Percentiles rank a stretch among this genome's conserved stretches.
Conservation (phyloP, 768 basidiomycete genomes). For the Leccinum ochraceum region DNA sequence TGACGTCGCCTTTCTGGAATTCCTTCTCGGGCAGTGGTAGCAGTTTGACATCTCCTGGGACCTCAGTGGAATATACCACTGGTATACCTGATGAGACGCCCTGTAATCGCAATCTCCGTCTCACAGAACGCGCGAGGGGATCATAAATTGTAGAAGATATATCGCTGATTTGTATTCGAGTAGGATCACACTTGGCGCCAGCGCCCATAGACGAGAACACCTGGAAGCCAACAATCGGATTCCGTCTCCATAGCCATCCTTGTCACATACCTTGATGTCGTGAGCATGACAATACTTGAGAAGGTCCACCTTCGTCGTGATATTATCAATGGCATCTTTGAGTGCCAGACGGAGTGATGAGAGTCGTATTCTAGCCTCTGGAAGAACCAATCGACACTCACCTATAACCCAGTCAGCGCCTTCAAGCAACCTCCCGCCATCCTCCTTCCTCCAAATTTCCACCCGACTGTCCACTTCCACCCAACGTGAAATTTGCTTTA, state of each 20-base stretch:
- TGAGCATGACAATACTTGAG: constrained; percentile 84
- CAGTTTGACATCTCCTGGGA: constrained; percentile 83
- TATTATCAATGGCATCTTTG: constrained; percentile 95
- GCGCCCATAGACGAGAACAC: constrained; percentile 98
- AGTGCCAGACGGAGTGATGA: constrained; percentile 3
- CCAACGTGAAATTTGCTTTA: constrained; percentile 80
- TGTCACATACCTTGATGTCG: constrained; percentile 63
- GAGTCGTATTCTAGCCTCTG: constrained; percentile 4
- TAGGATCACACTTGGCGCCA: constrained; percentile 92
- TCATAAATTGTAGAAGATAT: constrained; percentile 93
- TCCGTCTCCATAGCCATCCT: neutral
- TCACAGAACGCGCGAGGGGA: constrained; percentile 89
- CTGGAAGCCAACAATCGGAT: constrained; percentile 35
- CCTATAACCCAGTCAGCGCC: constrained; percentile 95
- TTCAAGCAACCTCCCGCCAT: constrained; percentile 69
- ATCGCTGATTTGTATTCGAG: constrained; percentile 92
- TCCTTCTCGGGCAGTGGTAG: constrained; percentile 92
- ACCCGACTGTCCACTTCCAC: constrained; percentile 81
- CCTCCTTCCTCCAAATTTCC: constrained; percentile 86
- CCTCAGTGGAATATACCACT: constrained; percentile 95
- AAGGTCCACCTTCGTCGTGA: constrained; percentile 93
- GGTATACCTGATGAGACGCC: constrained; percentile 71
- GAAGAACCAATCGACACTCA: constrained; percentile 33
- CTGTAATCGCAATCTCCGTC: constrained; percentile 66
- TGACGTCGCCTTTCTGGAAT: constrained; percentile 84